These are phyloP conservation scores for Ceratobasidium sp. DNA, from an alignment of 1,284 basidiomycete genomes.

Conservation along the genomic window DNA sequence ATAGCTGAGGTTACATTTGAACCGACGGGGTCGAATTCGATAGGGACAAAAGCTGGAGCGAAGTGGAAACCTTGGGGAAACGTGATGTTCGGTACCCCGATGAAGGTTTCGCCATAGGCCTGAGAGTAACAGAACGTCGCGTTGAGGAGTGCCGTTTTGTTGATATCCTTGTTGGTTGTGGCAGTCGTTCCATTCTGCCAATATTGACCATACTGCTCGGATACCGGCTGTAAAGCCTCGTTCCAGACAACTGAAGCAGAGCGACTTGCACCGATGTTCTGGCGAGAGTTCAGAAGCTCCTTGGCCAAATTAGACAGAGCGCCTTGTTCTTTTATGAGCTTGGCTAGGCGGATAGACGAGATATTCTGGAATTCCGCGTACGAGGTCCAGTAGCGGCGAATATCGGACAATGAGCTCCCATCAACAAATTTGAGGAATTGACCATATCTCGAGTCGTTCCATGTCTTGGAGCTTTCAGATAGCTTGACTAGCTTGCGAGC, in stretches of 20 bases:
- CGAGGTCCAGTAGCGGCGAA: conserved; percentile 63
- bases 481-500: conserved; percentile 60
- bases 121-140: conserved; percentile 10
- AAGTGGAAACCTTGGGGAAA: conserved; percentile 33
- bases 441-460: conserved; percentile 64
- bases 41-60: conserved; percentile 18
- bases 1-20: conserved; percentile 51
- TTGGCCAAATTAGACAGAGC: not conserved
- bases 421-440: conserved; percentile 60
- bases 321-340: not conserved
- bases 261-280: not conserved
- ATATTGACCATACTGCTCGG: not conserved
- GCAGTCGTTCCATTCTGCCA: conserved; percentile 7
- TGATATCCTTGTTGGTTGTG: conserved; percentile 11
- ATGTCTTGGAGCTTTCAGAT: conserved; percentile 60
- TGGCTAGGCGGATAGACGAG: conserved; percentile 42
- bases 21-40: not conserved
- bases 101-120: conserved; percentile 12
- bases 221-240: not conserved
- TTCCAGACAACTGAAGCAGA: not conserved
- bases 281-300: not conserved
- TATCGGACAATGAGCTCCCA: conserved; percentile 60
- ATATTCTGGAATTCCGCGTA: conserved; percentile 57
- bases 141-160: conserved; percentile 1
- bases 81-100: not conserved